Conservation (phyloP, 257 asterid species). For the Striga asiatica region DNA sequence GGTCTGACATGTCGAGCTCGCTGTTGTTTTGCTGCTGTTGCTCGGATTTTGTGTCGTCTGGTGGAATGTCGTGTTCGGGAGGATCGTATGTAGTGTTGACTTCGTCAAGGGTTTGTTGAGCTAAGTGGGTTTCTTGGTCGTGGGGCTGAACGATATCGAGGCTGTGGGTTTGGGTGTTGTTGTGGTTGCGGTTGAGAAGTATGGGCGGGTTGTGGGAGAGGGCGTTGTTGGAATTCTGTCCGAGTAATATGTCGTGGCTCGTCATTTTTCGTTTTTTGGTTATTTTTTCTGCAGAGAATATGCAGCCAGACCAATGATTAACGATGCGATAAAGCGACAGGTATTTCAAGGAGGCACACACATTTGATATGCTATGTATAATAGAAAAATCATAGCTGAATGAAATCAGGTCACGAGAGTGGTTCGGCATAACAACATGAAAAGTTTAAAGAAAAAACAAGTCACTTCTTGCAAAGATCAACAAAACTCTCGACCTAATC, state of each 20-base stretch:
- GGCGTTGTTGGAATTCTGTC: constrained; percentile 32
- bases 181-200: constrained; percentile 43
- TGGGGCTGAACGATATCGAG: constrained; percentile 37
- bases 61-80: constrained; percentile 43
- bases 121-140: constrained; percentile 36
- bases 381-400: too few relatives aligned
- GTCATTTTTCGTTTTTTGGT: constrained; percentile 30
- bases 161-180: constrained; percentile 38
- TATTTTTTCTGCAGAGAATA: constrained; percentile 14
- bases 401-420: too few relatives aligned
- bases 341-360: not conserved
- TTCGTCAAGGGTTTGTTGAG: constrained; percentile 25
- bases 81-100: too few relatives aligned
- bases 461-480: not conserved
- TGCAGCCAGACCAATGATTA: too few relatives aligned
- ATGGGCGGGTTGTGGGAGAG: constrained; percentile 46
- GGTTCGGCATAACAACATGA: too few relatives aligned
- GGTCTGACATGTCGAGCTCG: constrained; percentile 47
- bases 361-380: not conserved
- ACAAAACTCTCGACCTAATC: not conserved
- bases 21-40: constrained; percentile 36
- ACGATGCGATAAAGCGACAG: too few relatives aligned
- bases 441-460: too few relatives aligned
- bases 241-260: constrained; percentile 46
- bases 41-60: too few relatives aligned